These are phyloP conservation scores for Ciborinia camelliae DNA, from an alignment of 2,329 filamentous ascomycete species.

Conservation along the genomic window DNA sequence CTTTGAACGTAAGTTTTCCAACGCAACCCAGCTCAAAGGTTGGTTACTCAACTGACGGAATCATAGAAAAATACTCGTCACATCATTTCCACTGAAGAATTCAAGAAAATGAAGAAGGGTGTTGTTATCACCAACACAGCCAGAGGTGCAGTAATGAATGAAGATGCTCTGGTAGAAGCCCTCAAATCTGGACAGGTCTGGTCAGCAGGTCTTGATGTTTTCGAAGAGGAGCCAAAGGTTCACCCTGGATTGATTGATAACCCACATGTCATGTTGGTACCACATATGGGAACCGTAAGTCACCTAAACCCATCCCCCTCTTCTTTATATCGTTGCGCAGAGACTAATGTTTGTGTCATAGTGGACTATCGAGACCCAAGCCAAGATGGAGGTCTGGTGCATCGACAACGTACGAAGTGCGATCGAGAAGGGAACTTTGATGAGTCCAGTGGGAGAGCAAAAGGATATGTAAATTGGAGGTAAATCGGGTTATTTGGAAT, in stretches of 20 bases:
- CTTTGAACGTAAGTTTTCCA: slow-evolving; percentile 67
- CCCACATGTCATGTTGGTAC: slow-evolving; percentile 68
- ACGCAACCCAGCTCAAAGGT: slow-evolving; percentile 2
- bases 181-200: slow-evolving; percentile 67
- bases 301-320: neutral
- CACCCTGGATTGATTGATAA: slow-evolving; percentile 71
- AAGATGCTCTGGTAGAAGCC: slow-evolving; percentile 72
- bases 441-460: slow-evolving; percentile 72
- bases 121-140: slow-evolving; percentile 80
- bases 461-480: slow-evolving; percentile 40
- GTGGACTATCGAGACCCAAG: slow-evolving; percentile 64
- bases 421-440: slow-evolving; percentile 58
- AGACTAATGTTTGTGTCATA: slow-evolving; percentile 1
- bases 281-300: slow-evolving; percentile 72
- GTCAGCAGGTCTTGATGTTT: slow-evolving; percentile 75
- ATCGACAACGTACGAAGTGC: slow-evolving; percentile 67
- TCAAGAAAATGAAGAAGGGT: slow-evolving; percentile 73
- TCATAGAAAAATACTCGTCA: slow-evolving; percentile 61
- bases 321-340: neutral
- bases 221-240: slow-evolving; percentile 74
- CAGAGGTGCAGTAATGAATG: slow-evolving; percentile 77
- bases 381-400: slow-evolving; percentile 71
- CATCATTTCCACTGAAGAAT: slow-evolving; percentile 68
- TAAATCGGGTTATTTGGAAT: neutral
- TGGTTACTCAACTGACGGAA: neutral